Base-by-base conservation (phyloP, 2,329 filamentous ascomycete genomes). In the Niveomyces coronatus region DNA sequence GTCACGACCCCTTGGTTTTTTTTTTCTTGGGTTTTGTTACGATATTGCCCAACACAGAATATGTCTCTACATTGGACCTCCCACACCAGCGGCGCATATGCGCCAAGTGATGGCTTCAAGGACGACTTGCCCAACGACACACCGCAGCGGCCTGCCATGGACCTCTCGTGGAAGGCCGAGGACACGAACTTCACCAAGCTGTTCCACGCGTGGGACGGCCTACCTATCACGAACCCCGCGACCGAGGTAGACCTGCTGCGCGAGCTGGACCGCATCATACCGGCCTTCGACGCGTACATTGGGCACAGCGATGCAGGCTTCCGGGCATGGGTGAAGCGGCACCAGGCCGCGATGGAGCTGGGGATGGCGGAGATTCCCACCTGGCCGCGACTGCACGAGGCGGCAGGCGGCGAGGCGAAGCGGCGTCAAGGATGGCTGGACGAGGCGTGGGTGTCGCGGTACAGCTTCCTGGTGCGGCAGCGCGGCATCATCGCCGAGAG, bases 321-420 rank as follows among this genome's bases (percentile, higher is more conserved):
- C 33, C 27, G 35, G 4, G 31, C 37, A 4, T 52, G 48, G 43
- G 34, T 43, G 8, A 26, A 29, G 5, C 47, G 46, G 9, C 50
- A 53, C 37, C 47, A 52, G 35, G 18, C 15, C 15, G 52, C 51
- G 15, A 50, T 54, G 43, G 43, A 49, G 4, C 17, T 31, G 2
- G 45, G 44, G 3, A 26, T 48, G 3, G 32, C 35, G 1, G 28
- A 30, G 9, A 34, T 35, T 24, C 47, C 41, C 7, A 42, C 32
- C 4, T 46, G 39, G 35, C 47, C 44, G 3, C 39, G 34, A 37
- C 45, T 47, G 8, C 31, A 39, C 20, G 37, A 31, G 19, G 19
- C 13, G 5, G 8, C 17, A 9, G 26, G 31, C 13, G 37, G 33
- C 1, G 27, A 41, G 18, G 31, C 19, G 17, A 32, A 30, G 22